These are phyloP conservation scores for Artomyces pyxidatus DNA, from an alignment of 768 basidiomycete species.

Conservation along the genomic window DNA sequence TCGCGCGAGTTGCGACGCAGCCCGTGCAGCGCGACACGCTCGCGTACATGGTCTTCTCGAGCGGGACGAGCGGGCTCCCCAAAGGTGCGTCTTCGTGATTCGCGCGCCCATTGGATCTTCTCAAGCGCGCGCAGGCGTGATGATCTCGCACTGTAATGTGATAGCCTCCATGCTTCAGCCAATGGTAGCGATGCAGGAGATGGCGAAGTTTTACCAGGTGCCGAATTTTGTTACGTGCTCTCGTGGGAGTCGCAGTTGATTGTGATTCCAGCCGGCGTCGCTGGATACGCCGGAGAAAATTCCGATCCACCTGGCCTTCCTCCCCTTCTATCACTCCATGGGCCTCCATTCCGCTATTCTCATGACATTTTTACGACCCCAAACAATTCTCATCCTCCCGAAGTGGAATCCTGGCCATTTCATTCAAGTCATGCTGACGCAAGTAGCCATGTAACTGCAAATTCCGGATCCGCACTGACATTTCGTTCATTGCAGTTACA, in stretches of 20 bases:
- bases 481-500: too few relatives aligned
- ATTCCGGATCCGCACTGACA: not conserved
- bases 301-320: conserved; percentile 44
- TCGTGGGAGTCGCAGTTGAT: not conserved
- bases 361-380: conserved; percentile 36
- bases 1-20: conserved; percentile 35
- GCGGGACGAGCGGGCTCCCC: conserved; percentile 69
- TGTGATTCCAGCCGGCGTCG: conserved; percentile 26
- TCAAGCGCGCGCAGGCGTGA: conserved; percentile 40
- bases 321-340: conserved; percentile 65
- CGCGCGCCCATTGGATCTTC: not conserved
- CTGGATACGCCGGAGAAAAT: conserved; percentile 35
- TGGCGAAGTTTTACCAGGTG: conserved; percentile 32
- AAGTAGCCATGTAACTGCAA: conserved; percentile 13
- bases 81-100: conserved; percentile 41
- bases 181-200: conserved; percentile 27
- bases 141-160: conserved; percentile 63
- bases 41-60: conserved; percentile 69
- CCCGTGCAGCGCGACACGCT: conserved; percentile 44
- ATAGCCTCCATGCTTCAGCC: conserved; percentile 25
- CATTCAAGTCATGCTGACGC: conserved; percentile 53
- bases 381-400: conserved; percentile 46
- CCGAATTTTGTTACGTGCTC: conserved; percentile 13
- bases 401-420: conserved; percentile 50
- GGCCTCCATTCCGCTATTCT: conserved; percentile 49